Evolutionary conservation across 129 eudicot genomes (phyloP), one percentile per base, ranked within the genome.

Genomic region (Flaveria linearis): DNA sequence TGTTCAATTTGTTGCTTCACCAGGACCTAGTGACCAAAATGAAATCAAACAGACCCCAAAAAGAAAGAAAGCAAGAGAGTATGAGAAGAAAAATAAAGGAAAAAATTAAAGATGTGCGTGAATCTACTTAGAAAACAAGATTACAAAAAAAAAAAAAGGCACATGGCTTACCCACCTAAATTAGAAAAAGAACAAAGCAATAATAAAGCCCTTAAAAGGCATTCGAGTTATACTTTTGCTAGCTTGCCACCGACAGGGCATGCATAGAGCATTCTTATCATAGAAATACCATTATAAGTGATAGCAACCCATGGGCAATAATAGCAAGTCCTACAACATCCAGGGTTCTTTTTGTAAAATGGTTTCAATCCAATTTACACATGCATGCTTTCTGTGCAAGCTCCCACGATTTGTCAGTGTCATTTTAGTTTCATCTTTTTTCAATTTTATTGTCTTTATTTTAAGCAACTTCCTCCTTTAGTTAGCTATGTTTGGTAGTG

Each of bases 1-100:
- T 80, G 60, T 71, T 87, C 96, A 70, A 92, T 86, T 73, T 89
- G 89, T 68, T 84, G 90, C 84, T 87, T 92, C 16, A 85, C 93
- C 14, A 87, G 71, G 46, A 92, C 65, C 93, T 89, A 78, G 55
- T 14, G 26, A 33, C 72, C 78, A 70, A n/a, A 22, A 68, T 68
- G 68, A 75, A 36, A 36, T 36, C 41, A 36, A 36, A 36, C 67
- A 61, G 69, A 15, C n/a, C 66, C 63, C 69, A 77, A 62, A 43
- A 41, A 49, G 68, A 17, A 49, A 58, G 13, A 15, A 33, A 57
- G 9, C 14, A 30, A 33, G 12, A 26, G 30, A 55, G 16, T 7
- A n/a, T 50, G 16, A 28, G 30, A 26, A 11, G 39, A 0, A 26
- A 58, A 26, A 56, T 15, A 63, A 39, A 11, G 3, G 1, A 14